Evolutionary conservation across 1,284 basidiomycete species (phyloP).

Genomic region (Phenoliferia sp.): DNA sequence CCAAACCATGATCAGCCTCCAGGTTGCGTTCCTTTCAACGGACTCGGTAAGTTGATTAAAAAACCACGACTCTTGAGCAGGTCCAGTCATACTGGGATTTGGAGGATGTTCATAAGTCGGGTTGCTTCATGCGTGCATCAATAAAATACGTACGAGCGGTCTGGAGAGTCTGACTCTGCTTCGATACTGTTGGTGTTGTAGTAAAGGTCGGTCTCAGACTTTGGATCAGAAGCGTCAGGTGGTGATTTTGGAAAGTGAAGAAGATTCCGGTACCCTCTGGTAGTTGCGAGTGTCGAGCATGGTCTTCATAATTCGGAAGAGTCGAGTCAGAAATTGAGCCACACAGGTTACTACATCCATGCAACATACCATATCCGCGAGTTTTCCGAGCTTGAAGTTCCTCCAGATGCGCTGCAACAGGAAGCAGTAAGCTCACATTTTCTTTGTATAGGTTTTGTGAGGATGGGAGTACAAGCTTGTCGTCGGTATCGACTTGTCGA

Average conservation of each 20-base stretch:
- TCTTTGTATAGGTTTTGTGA: neutral
- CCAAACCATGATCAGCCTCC: conserved; percentile 54
- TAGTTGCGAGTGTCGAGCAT: conserved; percentile 65
- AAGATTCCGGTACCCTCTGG: too few species aligned
- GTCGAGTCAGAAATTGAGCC: too few species aligned
- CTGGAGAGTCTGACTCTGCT: conserved; percentile 43
- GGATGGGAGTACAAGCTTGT: conserved; percentile 50
- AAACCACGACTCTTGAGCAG: conserved; percentile 59
- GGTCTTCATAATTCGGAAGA: too few species aligned
- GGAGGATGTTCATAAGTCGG: conserved; percentile 18
- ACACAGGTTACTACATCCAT: too few species aligned
- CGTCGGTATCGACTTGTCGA: conserved; percentile 57
- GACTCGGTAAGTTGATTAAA: conserved; percentile 51
- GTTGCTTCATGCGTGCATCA: neutral
- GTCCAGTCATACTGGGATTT: conserved; percentile 55
- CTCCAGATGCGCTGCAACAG: conserved; percentile 53
- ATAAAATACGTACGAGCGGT: neutral
- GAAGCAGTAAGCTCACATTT: neutral
- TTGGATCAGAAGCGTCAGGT: too few species aligned
- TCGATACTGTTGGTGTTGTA: conserved; percentile 53
- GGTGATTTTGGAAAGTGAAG: too few species aligned
- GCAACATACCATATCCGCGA: conserved; percentile 42
- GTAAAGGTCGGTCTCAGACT: conserved; percentile 60
- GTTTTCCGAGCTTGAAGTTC: conserved; percentile 60
- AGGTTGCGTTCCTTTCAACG: conserved; percentile 52